These are phyloP conservation scores for Penicillium manginii DNA, from an alignment of 495 filamentous ascomycete genomes.

Conservation along the genomic window DNA sequence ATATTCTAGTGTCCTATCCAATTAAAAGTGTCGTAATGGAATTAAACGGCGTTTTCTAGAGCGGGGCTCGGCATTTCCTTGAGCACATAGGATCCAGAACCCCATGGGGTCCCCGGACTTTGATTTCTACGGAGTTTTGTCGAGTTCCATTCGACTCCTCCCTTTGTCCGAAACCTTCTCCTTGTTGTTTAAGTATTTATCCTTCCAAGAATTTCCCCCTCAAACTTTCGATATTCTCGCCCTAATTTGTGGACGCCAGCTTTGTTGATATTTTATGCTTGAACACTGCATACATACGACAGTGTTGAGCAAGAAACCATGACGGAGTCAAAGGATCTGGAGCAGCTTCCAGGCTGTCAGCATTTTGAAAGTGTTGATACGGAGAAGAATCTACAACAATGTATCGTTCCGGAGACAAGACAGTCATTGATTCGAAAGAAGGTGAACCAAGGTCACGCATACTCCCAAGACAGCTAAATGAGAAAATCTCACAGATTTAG, in stretches of 20 bases:
- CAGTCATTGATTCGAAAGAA: slow-evolving; percentile 23
- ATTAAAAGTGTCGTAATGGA: neutral
- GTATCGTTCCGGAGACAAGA: slow-evolving; percentile 6
- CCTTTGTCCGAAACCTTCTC: neutral
- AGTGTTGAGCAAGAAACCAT: neutral
- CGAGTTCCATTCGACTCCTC: neutral
- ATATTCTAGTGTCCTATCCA: neutral
- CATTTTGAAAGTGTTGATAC: slow-evolving; percentile 10
- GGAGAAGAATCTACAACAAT: slow-evolving; percentile 1
- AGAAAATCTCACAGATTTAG: neutral
- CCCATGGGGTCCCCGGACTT: slow-evolving; percentile 8
- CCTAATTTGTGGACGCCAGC: neutral
- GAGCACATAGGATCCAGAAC: neutral
- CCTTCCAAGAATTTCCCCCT: neutral
- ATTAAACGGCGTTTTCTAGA: neutral
- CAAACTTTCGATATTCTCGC: neutral
- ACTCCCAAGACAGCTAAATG: neutral
- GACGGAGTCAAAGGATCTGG: slow-evolving; percentile 3
- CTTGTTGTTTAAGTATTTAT: neutral
- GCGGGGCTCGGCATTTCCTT: slow-evolving; percentile 4
- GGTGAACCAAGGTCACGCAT: slow-evolving; percentile 2
- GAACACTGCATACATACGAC: too few species aligned
- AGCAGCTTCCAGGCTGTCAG: slow-evolving; percentile 5
- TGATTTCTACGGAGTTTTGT: neutral
- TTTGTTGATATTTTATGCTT: neutral